Base-by-base conservation (phyloP, 208 protist species). In the Porcisia deanei region DNA sequence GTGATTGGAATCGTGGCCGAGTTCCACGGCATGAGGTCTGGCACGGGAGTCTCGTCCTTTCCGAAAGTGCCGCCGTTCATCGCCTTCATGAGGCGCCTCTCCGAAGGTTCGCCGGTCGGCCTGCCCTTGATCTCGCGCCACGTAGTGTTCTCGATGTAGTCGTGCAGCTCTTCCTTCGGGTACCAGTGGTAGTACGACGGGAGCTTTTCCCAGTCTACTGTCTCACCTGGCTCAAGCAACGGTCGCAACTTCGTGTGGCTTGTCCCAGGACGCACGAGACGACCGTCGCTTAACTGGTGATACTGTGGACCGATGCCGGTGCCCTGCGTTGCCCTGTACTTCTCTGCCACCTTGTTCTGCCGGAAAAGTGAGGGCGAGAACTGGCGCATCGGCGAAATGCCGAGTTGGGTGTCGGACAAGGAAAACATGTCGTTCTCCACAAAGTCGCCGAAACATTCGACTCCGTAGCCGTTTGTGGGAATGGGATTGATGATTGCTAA, bases 171-270 rank as follows among this genome's bases (percentile, higher is more conserved):
- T 80, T 96, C 92, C 85, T 94, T 94, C 12, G 92, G 92, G 80
- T 88, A 96, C 92, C 92, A 96, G 81, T 96, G 88, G 79, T 95
- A 96, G 83, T 96, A 96, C 12, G 90, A 96, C 7, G 92, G 92
- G 52, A 96, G 84, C 79, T 91, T 88, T 76, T 96, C 92, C 91
- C 92, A 96, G 47, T 94, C 85, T 20, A 95, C 88, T 1, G 79
- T 81, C 79, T 96, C 90, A 53, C 92, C 92, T 4, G 92, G 92
- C 86, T 96, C 90, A 10, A 96, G 79, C 82, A 96, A 86, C 3
- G 92, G 92, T 7, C 89, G 87, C 66, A 96, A 85, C 73, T 95
- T 96, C 37, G 92, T 96, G 49, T 90, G 84, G 76, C 86, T 91
- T 55, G 89, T 96, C 10, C 92, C 92, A 37, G 92, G 92, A 5